Percentiles rank a stretch among this genome's conserved stretches.
phyloP scores from a whole-genome alignment of 1,284 basidiomycete genomes.

The Thelephora terrestris region DNA sequence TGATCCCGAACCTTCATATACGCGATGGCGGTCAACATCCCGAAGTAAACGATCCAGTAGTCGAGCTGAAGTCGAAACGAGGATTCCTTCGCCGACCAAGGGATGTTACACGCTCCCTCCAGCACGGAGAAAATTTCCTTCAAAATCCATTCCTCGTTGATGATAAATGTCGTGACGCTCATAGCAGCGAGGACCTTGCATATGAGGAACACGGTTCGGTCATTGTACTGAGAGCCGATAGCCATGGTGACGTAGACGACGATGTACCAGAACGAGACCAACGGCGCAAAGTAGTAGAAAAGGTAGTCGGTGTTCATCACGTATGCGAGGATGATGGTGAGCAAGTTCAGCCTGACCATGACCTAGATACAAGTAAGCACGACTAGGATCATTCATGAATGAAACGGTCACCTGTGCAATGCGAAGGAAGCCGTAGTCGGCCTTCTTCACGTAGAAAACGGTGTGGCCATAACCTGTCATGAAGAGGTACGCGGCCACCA shows the following conservation, averaged over 20 bases:
- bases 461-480: conserved; percentile 73
- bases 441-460: conserved; percentile 76
- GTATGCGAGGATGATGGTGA: conserved; percentile 76
- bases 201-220: conserved; percentile 54
- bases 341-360: conserved; percentile 72
- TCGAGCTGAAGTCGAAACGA: conserved; percentile 80
- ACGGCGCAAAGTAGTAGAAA: conserved; percentile 79
- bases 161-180: conserved; percentile 51
- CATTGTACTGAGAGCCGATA: conserved; percentile 65
- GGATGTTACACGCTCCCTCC: conserved; percentile 56
- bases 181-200: conserved; percentile 63
- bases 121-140: conserved; percentile 55
- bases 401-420: conserved; percentile 45
- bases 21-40: conserved; percentile 70
- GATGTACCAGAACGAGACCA: conserved; percentile 78
- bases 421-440: conserved; percentile 72
- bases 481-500: conserved; percentile 83
- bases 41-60: conserved; percentile 79
- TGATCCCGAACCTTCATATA: conserved; percentile 70
- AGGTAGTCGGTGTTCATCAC: conserved; percentile 87
- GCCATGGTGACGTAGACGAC: conserved; percentile 77
- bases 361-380: conserved; percentile 33
- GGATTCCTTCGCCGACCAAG: conserved; percentile 83
- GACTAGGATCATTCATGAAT: neutral
- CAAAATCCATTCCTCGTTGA: conserved; percentile 55